Conservation (phyloP, 2,329 filamentous ascomycete species). For the Exophiala sp. region DNA sequence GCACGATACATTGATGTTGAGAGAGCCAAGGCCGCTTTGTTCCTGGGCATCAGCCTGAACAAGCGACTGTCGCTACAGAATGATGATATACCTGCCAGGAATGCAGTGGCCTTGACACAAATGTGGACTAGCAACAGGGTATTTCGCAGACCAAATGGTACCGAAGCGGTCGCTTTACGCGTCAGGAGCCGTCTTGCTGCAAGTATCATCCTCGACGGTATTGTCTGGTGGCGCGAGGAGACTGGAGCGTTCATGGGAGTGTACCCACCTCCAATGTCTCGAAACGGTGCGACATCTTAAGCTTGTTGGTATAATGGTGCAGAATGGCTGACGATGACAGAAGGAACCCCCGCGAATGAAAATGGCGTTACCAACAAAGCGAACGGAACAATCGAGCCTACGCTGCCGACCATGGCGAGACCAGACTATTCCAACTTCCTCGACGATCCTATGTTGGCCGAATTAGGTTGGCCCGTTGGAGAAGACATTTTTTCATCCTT, state of each 20-base stretch:
- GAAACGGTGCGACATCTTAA: slow-evolving; percentile 7
- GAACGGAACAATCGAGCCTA: neutral
- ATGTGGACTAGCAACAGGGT: slow-evolving; percentile 42
- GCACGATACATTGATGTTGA: slow-evolving; percentile 33
- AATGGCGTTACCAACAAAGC: neutral
- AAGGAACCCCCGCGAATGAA: slow-evolving; percentile 2
- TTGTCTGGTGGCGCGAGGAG: slow-evolving; percentile 46
- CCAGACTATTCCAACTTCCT: slow-evolving; percentile 18
- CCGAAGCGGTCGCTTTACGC: slow-evolving; percentile 34
- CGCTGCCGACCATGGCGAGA: neutral
- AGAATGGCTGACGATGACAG: slow-evolving; percentile 5
- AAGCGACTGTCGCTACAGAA: slow-evolving; percentile 38
- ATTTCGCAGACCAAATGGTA: slow-evolving; percentile 39
- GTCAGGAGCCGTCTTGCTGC: slow-evolving; percentile 39
- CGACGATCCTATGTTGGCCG: slow-evolving; percentile 21
- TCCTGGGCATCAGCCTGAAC: slow-evolving; percentile 37
- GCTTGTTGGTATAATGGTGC: neutral
- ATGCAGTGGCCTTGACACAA: slow-evolving; percentile 35
- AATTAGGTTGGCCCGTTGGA: slow-evolving; percentile 20
- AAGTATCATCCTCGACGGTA: slow-evolving; percentile 37
- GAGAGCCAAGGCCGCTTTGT: slow-evolving; percentile 35
- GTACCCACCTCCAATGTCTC: slow-evolving; percentile 18
- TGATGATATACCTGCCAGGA: slow-evolving; percentile 36
- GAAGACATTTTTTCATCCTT: slow-evolving; percentile 20
- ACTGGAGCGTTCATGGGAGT: slow-evolving; percentile 28